phyloP scores from a whole-genome alignment of 2,329 filamentous ascomycete species.

The Alternaria atra region DNA sequence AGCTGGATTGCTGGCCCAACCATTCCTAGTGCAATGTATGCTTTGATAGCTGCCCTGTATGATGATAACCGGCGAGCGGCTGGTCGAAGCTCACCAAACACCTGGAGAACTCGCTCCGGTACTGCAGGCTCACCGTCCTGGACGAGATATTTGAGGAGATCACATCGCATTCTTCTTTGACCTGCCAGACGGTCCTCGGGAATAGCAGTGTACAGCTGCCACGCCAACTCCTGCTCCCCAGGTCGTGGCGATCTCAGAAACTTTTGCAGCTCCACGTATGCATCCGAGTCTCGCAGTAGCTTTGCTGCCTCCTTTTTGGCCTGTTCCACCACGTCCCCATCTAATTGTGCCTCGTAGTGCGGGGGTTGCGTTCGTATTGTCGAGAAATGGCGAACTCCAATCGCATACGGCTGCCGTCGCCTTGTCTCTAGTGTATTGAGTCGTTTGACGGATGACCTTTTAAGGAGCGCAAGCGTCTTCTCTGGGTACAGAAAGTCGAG shows the following conservation, averaged over 20 bases:
- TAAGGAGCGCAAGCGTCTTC: constrained; percentile 54
- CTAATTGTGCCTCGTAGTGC: constrained; percentile 13
- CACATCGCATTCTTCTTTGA: constrained; percentile 17
- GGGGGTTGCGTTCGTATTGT: constrained; percentile 26
- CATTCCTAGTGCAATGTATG: constrained; percentile 55
- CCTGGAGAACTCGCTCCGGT: constrained; percentile 53
- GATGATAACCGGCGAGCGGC: constrained; percentile 52
- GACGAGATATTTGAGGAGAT: constrained; percentile 45
- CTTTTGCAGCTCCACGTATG: constrained; percentile 29
- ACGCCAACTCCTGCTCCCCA: constrained; percentile 44
- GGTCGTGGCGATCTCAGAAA: constrained; percentile 23
- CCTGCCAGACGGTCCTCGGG: constrained; percentile 10
- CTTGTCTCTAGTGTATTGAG: constrained; percentile 36
- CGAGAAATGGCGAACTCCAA: constrained; percentile 40
- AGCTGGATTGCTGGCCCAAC: constrained; percentile 51
- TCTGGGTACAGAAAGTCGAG: constrained; percentile 61
- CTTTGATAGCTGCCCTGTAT: constrained; percentile 57
- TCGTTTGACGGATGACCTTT: constrained; percentile 32
- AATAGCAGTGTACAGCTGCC: constrained; percentile 50
- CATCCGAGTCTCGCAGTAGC: constrained; percentile 25
- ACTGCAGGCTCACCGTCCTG: constrained; percentile 42
- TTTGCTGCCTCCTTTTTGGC: constrained; percentile 31
- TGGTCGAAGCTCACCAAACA: constrained; percentile 57
- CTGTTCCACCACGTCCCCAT: constrained; percentile 18
- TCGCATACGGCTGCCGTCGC: constrained; percentile 30